Base-by-base conservation (phyloP, 331 rosid genomes). In the Phaseolus coccineus region DNA sequence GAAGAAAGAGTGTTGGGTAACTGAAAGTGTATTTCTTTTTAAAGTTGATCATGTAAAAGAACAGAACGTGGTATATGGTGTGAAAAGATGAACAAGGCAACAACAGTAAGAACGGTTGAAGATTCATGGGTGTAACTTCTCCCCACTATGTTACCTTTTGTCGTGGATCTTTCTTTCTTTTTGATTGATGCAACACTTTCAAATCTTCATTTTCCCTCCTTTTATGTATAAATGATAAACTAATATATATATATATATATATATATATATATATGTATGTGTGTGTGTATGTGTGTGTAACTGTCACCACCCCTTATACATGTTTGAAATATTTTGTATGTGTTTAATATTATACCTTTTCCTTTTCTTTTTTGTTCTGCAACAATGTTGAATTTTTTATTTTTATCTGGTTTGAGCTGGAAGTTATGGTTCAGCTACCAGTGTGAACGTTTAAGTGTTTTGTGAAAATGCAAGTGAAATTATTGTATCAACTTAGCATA, bases 111-210 rank as follows among this genome's bases (percentile, higher is more conserved):
- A 76, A 66, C 84, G 77, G 89, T 82, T 85, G 51, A 33, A 58
- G 30, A 68, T 63, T 78, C 82, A 79, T 80, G 84, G 77, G 83
- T 62, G 80, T 62, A 84, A 87, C 86, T 81, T 70, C 70, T 73
- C n/a, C 75, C 85, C 81, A 72, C 74, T 81, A 72, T 50, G 63
- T 19, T 4, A 15, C 5, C 31, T 15, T 42, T 8, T 22, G 1
- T 74, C 53, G 62, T 82, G 31, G 59, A 8, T 56, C 31, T 52
- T 51, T n/a, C 57, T 51, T 1, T 42, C 12, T 9, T 42, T 42
- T 42, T 42, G 13, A 13, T 42, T 42, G 46, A 19, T 8, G 1
- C 59, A 55, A 22, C 15, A 13, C 8, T 56, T 56, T 25, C 4
- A 56, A 56, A 56, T 56, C 6, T 24, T 56, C 9, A 12, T 59